Evolutionary conservation across 192 early-diverging fungal genomes (phyloP).

Genomic region (Backusella australiensis): DNA sequence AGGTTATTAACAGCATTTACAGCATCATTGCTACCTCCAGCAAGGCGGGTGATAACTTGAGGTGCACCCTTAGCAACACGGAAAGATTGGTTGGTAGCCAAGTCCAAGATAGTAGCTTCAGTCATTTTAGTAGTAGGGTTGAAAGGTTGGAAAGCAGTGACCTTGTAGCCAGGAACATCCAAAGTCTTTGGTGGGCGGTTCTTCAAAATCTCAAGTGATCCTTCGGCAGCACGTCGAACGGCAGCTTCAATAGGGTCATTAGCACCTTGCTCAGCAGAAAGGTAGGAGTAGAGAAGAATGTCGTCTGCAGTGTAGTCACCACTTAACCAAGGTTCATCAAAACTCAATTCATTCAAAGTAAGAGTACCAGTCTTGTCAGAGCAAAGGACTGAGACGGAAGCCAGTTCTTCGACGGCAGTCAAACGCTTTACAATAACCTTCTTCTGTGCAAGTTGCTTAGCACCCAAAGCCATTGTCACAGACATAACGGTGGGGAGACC

Average conservation of each 20-base stretch:
- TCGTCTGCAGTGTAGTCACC: constrained; percentile 70
- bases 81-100: constrained; percentile 70
- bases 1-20: constrained; percentile 79
- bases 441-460: constrained; percentile 79
- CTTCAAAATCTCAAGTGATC: constrained; percentile 37
- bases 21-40: constrained; percentile 81
- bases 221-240: constrained; percentile 78
- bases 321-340: constrained; percentile 81
- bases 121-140: constrained; percentile 87
- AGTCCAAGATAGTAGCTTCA: constrained; percentile 75
- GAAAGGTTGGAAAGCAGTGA: constrained; percentile 83
- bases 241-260: constrained; percentile 89
- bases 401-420: constrained; percentile 94
- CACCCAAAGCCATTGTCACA: constrained; percentile 94
- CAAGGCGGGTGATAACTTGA: constrained; percentile 86
- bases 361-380: constrained; percentile 89
- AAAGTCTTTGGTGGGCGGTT: constrained; percentile 40
- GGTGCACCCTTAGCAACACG: constrained; percentile 94
- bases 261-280: constrained; percentile 84
- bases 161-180: constrained; percentile 84
- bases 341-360: constrained; percentile 87
- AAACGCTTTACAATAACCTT: constrained; percentile 93
- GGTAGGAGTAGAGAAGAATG: constrained; percentile 75
- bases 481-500: constrained; percentile 92
- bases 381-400: constrained; percentile 81